Conservation (phyloP, 768 basidiomycete genomes). For the Pisolithus marmoratus region DNA sequence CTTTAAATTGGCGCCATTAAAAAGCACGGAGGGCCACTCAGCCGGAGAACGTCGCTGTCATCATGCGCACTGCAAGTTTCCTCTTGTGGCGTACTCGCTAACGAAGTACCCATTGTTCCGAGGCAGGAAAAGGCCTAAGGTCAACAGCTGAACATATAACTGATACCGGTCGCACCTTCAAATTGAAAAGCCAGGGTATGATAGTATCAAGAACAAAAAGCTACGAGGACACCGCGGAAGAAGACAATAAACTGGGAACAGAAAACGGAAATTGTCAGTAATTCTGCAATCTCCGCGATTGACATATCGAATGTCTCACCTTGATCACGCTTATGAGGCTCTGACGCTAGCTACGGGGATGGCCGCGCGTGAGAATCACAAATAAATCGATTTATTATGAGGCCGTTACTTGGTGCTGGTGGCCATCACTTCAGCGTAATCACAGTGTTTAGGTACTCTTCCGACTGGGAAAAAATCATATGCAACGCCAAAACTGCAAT, state of each 20-base stretch:
- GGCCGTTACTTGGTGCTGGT: no score
- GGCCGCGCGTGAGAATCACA: constrained; percentile 4
- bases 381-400: background rate
- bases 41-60: constrained; percentile 6
- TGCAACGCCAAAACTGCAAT: no score
- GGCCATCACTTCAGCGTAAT: no score
- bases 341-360: background rate
- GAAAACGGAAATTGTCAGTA: constrained; percentile 3
- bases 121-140: background rate
- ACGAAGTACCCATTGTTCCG: constrained; percentile 19
- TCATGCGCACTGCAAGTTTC: constrained; percentile 4
- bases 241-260: constrained; percentile 20
- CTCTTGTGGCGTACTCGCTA: constrained; percentile 5
- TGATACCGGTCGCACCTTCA: constrained; percentile 1
- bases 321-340: constrained; percentile 19
- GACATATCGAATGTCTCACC: constrained; percentile 27
- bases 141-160: constrained; percentile 1
- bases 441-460: no score
- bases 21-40: constrained; percentile 5
- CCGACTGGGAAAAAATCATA: no score
- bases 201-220: constrained; percentile 19
- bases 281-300: constrained; percentile 9
- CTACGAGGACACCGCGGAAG: constrained; percentile 3
- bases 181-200: background rate
- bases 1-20: constrained; percentile 12